phyloP scores from a whole-genome alignment of 257 asterid species.

The Jaltomata sinuosa region DNA sequence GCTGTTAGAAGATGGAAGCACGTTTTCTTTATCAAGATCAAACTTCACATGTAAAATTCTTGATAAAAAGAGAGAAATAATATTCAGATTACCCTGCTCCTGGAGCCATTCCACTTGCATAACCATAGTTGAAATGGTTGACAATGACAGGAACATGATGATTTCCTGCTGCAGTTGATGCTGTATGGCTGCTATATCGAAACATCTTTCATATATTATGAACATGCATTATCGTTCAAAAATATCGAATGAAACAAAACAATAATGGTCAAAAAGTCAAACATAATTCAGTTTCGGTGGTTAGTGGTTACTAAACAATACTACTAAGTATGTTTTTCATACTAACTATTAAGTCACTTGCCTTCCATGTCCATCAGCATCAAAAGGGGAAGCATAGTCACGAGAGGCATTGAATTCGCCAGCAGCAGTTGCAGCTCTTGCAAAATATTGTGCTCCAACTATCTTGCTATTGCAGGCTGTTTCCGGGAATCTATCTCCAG shows the following conservation, averaged over 20 bases:
- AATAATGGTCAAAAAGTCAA: background rate
- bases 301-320: background rate
- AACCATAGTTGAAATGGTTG: slow-evolving; percentile 50
- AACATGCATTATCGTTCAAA: background rate
- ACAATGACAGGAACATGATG: slow-evolving; percentile 31
- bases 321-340: background rate
- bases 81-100: slow-evolving; percentile 46
- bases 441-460: slow-evolving; percentile 59
- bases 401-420: slow-evolving; percentile 45
- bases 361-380: slow-evolving; percentile 85
- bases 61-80: background rate
- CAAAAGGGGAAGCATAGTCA: slow-evolving; percentile 55
- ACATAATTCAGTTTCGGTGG: background rate
- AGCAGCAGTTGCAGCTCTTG: slow-evolving; percentile 58
- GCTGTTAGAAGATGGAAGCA: slow-evolving; percentile 16
- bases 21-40: background rate
- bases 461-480: slow-evolving; percentile 56
- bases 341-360: slow-evolving; percentile 11
- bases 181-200: slow-evolving; percentile 48
- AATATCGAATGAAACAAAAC: background rate
- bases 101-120: slow-evolving; percentile 83
- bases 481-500: slow-evolving; percentile 35
- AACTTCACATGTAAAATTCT: background rate
- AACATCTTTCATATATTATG: slow-evolving; percentile 5
- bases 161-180: slow-evolving; percentile 77